Evolutionary conservation across 163 green algal genomes (phyloP), one percentile per base, ranked within the genome.

Genomic region (Scenedesmus sp.): DNA sequence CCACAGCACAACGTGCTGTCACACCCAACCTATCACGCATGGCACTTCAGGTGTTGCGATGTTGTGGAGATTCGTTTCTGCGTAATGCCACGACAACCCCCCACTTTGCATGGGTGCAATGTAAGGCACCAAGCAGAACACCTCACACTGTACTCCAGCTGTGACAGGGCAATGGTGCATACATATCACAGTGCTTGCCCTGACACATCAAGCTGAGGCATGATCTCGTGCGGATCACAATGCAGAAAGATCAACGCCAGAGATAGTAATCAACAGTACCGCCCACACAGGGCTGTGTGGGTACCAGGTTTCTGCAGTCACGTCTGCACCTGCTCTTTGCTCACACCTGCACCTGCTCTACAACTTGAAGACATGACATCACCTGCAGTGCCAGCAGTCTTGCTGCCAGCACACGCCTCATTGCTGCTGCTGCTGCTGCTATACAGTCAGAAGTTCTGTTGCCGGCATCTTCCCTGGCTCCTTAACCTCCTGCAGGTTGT

Each of bases 401-500:
- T 52, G 70, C 23, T 79, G 3, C 20, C 46, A 15, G 12, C 70
- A 79, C 23, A 10, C 20, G 12, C 23, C 3, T 76, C 12, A 4
- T 34, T 9, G 10, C 76, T 84, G 23, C 82, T 70, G 82, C 57
- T 10, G 15, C 55, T 9, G 56, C 55, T 54, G 56, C 82, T 73
- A 54, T 73, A 3, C 70, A 7, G 59, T 52, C 86, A 91, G 76
- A 16, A 84, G 56, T 20, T 73, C 70, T 12, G 10, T 1, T 60
- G 70, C 86, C 6, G 55, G 52, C 67, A 73, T 10, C 46, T 59
- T 70, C n/a, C 57, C 76, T 34, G 56, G 83, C 59, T 79, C 34
- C 60, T 87, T 26, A 13, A 93, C 59, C 55, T 91, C 90, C 64
- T 62, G 26, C 88, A 95, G 55, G 15, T 9, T 60, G 26, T 92